These are phyloP conservation scores for Brassica juncea DNA, from an alignment of 345 rosid genomes.

Conservation along the genomic window DNA sequence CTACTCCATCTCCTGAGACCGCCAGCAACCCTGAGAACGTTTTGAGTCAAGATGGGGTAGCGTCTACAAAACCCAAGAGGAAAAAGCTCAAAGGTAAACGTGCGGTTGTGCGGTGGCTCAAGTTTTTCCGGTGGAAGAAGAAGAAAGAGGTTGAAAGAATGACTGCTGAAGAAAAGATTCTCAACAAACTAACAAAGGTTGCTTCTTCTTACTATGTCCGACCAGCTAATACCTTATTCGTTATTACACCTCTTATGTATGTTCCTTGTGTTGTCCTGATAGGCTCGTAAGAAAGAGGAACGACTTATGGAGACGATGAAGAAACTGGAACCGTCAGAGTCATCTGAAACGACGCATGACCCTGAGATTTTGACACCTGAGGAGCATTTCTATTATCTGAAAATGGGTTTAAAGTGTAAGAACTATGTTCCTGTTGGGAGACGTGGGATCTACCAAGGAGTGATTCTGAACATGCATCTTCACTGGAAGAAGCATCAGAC, in stretches of 20 bases:
- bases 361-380: conserved; percentile 96
- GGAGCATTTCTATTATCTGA: conserved; percentile 82
- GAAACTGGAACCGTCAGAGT: conserved; percentile 76
- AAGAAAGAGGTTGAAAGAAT: conserved; percentile 86
- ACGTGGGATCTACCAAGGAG: conserved; percentile 93
- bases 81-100: conserved; percentile 81
- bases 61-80: conserved; percentile 57
- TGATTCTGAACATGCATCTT: conserved; percentile 95
- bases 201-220: neutral
- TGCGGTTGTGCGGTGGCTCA: conserved; percentile 89
- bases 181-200: conserved; percentile 79
- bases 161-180: conserved; percentile 80
- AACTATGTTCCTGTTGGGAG: conserved; percentile 95
- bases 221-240: neutral
- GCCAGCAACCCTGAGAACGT: neutral
- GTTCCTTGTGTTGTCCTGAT: neutral
- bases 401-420: conserved; percentile 92
- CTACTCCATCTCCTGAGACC: conserved; percentile 37
- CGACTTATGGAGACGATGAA: conserved; percentile 66
- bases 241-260: neutral
- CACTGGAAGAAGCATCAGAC: conserved; percentile 99
- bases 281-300: conserved; percentile 85
- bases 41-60: conserved; percentile 32
- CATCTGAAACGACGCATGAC: conserved; percentile 71
- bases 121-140: conserved; percentile 90